Evolutionary conservation across 1,284 basidiomycete species (phyloP).

Genomic region (Leccinum solheimii): DNA sequence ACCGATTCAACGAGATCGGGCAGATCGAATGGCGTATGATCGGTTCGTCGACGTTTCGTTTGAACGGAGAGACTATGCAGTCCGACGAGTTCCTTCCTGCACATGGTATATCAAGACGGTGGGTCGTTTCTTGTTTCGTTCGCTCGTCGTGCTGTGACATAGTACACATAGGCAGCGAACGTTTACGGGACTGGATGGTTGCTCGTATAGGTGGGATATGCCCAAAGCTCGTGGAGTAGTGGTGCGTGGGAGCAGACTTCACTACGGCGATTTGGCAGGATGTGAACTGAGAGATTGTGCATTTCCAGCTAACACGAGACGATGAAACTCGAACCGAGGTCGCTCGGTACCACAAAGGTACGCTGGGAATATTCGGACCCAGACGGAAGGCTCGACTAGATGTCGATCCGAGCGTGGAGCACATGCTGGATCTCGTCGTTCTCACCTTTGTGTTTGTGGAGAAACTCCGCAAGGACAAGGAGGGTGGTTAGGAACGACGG

Average conservation of each 20-base stretch:
- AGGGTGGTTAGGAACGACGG: constrained; percentile 3
- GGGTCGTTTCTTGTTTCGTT: constrained; percentile 1
- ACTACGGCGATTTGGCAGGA: no score
- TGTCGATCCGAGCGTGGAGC: constrained; percentile 33
- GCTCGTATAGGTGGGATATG: not conserved
- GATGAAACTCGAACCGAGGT: constrained; percentile 23
- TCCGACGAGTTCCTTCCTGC: constrained; percentile 30
- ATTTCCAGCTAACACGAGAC: constrained; percentile 23
- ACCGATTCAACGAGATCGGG: constrained; percentile 27
- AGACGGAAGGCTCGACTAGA: constrained; percentile 33
- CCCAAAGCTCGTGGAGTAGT: no score
- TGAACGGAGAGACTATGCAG: constrained; percentile 19
- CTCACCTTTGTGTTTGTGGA: constrained; percentile 46
- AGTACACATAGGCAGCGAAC: no score
- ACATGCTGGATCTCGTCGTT: constrained; percentile 41
- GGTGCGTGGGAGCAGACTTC: no score
- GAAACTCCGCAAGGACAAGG: constrained; percentile 35
- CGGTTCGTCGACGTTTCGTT: constrained; percentile 25
- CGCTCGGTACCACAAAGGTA: constrained; percentile 31
- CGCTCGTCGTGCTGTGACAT: no score
- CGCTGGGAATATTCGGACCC: constrained; percentile 17
- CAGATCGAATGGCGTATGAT: constrained; percentile 30
- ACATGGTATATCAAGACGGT: constrained; percentile 29
- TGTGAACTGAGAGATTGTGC: constrained; percentile 34
- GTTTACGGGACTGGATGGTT: no score